Base-by-base conservation (phyloP, 176 grass and related monocot species). In the Paspalum vaginatum region DNA sequence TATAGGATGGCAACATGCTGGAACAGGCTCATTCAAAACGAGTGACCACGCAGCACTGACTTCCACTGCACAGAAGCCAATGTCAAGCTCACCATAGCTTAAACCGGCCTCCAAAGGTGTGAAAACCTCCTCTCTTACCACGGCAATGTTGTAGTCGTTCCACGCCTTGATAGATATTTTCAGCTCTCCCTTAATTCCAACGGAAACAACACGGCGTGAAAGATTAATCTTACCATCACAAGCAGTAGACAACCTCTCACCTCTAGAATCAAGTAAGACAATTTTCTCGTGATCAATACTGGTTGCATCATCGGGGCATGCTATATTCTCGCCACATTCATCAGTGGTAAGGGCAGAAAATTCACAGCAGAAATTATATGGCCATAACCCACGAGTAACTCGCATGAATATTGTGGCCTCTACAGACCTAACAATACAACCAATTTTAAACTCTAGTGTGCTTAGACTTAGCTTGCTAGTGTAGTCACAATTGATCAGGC, bases 381-480 rank as follows among this genome's bases (percentile, higher is more conserved):
- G 64, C 78, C 78, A 80, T 80, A 64, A 57, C 9, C 64, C 78
- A 27, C 5, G 0, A 32, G 41, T 44, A 15, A 69, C n/a, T 26
- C 9, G 2, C 14, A 68, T 14, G 44, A 4, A 68, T 57, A 80
- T 18, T 57, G 64, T 80, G 2, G 78, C 49, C 77, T 80, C 77
- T 14, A 68, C 50, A 3, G 77, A 68, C 7, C 4, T 13, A 42
- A 42, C 8, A 56, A 80, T 11, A 45, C 18, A 24, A 10, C 50
- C 64, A 68, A 68, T 39, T 45, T 9, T 26, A 69, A 80, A 58
- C 15, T 80, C 78, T 12, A 80, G 0, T 5, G 78, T 80, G 39
- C 78, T 80, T 13, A 44, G 9, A 21, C 78, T 80, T 13, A 44
- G 9, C 64, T 13, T 80, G 78, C 78, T 80, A 69, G 64, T 69